Evolutionary conservation across 371 early-diverging fungal genomes (phyloP).

Genomic region (Mortierella sp.): DNA sequence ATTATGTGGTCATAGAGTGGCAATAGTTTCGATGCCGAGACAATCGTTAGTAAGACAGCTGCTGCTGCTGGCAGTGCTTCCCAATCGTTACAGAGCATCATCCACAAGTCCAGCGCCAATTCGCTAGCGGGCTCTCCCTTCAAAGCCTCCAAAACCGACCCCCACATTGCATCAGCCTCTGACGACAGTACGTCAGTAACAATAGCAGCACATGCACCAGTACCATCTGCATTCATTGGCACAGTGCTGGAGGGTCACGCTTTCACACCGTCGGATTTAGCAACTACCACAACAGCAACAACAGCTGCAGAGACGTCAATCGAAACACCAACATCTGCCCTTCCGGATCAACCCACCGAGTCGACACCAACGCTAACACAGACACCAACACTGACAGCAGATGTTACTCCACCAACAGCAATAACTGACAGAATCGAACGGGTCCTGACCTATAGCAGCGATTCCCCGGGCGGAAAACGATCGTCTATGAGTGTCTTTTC

Average conservation of each 20-base stretch:
- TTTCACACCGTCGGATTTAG: background rate
- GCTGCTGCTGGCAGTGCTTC: conserved; percentile 20
- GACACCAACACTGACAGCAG: background rate
- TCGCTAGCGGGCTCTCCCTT: conserved; percentile 12
- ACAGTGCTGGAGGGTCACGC: conserved; percentile 29
- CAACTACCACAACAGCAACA: background rate
- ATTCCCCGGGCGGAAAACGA: conserved; percentile 7
- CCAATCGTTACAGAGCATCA: conserved; percentile 35
- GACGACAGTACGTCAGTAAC: background rate
- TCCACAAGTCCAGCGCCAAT: conserved; percentile 31
- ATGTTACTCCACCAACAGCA: background rate
- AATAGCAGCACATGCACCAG: background rate
- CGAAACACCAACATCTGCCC: background rate
- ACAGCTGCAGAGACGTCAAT: background rate
- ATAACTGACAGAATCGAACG: background rate
- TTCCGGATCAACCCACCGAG: background rate
- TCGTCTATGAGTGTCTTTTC: conserved; percentile 24
- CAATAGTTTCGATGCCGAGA: conserved; percentile 1
- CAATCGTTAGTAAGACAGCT: background rate
- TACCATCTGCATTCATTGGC: conserved; percentile 16
- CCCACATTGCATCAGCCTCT: background rate
- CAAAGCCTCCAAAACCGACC: background rate
- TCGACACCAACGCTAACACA: background rate
- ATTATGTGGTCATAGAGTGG: conserved; percentile 1
- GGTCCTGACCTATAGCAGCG: background rate